Evolutionary conservation across 306 rosid genomes (phyloP).

Genomic region (Gastrolobium bilobum): DNA sequence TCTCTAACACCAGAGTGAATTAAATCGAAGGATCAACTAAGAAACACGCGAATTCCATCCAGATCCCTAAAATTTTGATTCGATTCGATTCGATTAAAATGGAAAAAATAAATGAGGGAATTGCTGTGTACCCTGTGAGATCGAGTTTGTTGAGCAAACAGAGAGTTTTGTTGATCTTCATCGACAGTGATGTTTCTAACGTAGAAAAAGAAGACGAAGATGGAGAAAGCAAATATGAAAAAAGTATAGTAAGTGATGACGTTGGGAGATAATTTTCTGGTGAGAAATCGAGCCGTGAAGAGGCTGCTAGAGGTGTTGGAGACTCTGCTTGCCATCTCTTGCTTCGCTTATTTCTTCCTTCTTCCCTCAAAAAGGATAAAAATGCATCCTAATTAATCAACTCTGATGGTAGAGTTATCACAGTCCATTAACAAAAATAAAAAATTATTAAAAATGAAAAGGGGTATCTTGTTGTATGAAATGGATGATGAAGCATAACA

Average conservation of each 20-base stretch:
- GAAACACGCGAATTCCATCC: not conserved
- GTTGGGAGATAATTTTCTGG: constrained; percentile 56
- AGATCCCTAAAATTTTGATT: not conserved
- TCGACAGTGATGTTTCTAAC: constrained; percentile 55
- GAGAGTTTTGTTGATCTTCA: constrained; percentile 50
- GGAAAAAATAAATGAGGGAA: not conserved
- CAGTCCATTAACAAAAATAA: not conserved
- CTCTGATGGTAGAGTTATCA: not conserved
- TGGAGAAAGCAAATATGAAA: constrained; percentile 63
- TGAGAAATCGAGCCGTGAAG: constrained; percentile 48
- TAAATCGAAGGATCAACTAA: constrained; percentile 16
- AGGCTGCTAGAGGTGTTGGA: constrained; percentile 44
- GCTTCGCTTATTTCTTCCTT: constrained; percentile 4
- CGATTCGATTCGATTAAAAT: not conserved
- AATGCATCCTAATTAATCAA: not conserved
- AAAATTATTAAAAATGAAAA: not conserved
- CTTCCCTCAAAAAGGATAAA: constrained; percentile 14
- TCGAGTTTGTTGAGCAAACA: constrained; percentile 47
- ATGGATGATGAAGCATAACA: too few species aligned
- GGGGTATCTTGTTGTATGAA: too few species aligned
- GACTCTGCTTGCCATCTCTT: constrained; percentile 69
- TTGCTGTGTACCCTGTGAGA: constrained; percentile 55
- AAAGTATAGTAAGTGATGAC: constrained; percentile 60
- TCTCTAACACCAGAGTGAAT: constrained; percentile 4
- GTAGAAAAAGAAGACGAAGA: constrained; percentile 66